Percentiles rank a stretch among this genome's conserved stretches.
Evolutionary conservation across 345 rosid genomes (phyloP).

Genomic region (Eucalyptus sp.): DNA sequence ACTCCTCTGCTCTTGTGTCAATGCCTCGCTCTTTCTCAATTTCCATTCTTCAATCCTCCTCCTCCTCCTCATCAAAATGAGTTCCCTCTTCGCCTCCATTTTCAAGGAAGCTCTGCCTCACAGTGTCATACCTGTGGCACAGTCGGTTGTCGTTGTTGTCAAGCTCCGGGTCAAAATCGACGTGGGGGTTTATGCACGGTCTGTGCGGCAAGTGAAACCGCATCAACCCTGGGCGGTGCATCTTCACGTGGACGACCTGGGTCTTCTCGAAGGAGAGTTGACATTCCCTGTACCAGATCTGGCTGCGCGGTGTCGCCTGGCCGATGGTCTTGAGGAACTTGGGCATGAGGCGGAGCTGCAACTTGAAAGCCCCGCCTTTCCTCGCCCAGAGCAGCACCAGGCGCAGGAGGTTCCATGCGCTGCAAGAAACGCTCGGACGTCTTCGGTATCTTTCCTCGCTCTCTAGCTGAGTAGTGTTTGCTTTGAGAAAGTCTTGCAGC

Average conservation of each 20-base stretch:
- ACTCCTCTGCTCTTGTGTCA: conserved; percentile 76
- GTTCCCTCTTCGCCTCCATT: neutral
- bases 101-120: conserved; percentile 5
- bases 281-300: conserved; percentile 30
- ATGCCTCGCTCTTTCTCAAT: conserved; percentile 37
- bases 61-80: neutral
- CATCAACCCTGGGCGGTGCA: conserved; percentile 47
- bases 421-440: neutral
- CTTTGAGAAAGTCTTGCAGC: neutral
- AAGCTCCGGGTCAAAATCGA: conserved; percentile 44
- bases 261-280: conserved; percentile 82
- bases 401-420: conserved; percentile 48
- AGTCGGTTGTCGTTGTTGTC: neutral
- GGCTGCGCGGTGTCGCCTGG: conserved; percentile 2
- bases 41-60: neutral
- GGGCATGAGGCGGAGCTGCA: conserved; percentile 22
- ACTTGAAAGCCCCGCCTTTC: conserved; percentile 58
- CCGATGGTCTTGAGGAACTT: conserved; percentile 46
- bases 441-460: neutral
- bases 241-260: conserved; percentile 54
- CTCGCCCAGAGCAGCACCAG: conserved; percentile 60
- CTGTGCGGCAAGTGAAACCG: conserved; percentile 11
- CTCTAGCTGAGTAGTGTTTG: neutral
- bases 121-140: neutral
- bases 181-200: conserved; percentile 53